phyloP scores from a whole-genome alignment of 164 flowering plant species.

The Magnolia changhungtana region DNA sequence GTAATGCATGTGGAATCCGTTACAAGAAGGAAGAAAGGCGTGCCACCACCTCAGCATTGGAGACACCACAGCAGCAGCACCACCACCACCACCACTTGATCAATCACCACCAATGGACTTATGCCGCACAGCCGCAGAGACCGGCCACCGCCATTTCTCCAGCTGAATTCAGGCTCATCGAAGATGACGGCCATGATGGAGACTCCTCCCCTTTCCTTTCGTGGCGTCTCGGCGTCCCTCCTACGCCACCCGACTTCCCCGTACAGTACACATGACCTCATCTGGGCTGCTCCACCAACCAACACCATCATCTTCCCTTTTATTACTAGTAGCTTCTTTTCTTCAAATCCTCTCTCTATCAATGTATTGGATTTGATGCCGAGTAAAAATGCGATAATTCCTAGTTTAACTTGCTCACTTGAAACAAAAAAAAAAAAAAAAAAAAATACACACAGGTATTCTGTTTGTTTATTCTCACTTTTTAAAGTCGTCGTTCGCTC shows the following conservation, averaged over 20 bases:
- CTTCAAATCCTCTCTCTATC: background rate
- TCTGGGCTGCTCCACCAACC: background rate
- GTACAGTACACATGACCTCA: background rate
- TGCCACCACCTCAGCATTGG: slow-evolving; percentile 55
- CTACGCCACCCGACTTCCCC: slow-evolving; percentile 31
- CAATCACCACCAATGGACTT: slow-evolving; percentile 30
- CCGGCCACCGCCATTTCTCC: slow-evolving; percentile 33
- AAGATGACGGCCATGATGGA: slow-evolving; percentile 32
- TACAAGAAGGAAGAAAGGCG: slow-evolving; percentile 97
- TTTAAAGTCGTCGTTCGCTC: background rate
- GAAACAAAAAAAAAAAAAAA: too few relatives aligned
- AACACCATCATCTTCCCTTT: background rate
- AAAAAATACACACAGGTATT: background rate
- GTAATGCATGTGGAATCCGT: slow-evolving; percentile 98
- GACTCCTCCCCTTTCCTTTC: slow-evolving; percentile 50
- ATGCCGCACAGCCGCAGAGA: slow-evolving; percentile 33
- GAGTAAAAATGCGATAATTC: background rate
- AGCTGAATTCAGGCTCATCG: slow-evolving; percentile 56
- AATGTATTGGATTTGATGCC: background rate
- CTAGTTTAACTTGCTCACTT: background rate
- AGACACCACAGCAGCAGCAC: slow-evolving; percentile 26
- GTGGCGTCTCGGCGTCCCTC: slow-evolving; percentile 81
- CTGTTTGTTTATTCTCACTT: background rate
- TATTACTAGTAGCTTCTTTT: background rate
- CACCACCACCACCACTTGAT: slow-evolving; percentile 10